phyloP scores from a whole-genome alignment of 106 monocot genomes.

The Platanthera guangdongensis region DNA sequence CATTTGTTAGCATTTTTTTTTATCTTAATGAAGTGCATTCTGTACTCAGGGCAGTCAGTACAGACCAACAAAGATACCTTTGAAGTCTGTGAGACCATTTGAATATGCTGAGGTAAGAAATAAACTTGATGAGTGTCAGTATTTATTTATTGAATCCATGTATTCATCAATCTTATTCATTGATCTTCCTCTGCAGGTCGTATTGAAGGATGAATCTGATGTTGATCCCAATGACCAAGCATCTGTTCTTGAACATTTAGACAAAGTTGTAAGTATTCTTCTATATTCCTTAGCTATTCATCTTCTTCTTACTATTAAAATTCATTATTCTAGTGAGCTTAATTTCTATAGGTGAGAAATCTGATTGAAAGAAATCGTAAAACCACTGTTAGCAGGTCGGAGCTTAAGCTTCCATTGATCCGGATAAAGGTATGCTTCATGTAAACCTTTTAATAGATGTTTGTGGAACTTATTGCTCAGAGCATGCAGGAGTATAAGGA shows the following conservation, averaged over 20 bases:
- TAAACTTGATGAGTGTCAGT: neutral
- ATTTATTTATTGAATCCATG: neutral
- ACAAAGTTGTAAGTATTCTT: slow-evolving; percentile 69
- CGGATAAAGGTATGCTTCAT: slow-evolving; percentile 64
- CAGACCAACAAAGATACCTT: slow-evolving; percentile 86
- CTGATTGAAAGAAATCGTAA: slow-evolving; percentile 78
- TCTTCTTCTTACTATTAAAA: neutral
- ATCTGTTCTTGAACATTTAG: slow-evolving; percentile 92
- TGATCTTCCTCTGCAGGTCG: slow-evolving; percentile 52
- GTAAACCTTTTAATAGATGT: neutral
- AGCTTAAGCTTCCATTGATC: slow-evolving; percentile 86
- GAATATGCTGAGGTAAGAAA: slow-evolving; percentile 94
- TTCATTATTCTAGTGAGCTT: slow-evolving; percentile 4
- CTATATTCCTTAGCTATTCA: neutral
- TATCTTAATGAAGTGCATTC: neutral
- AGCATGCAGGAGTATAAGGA: neutral
- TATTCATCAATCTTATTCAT: slow-evolving; percentile 10
- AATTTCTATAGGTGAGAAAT: slow-evolving; percentile 56
- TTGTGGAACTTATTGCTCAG: neutral
- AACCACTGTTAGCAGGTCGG: slow-evolving; percentile 35
- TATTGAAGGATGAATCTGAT: slow-evolving; percentile 85
- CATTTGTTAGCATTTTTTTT: neutral
- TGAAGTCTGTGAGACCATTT: slow-evolving; percentile 94
- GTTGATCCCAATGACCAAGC: slow-evolving; percentile 92
- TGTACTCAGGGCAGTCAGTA: slow-evolving; percentile 83